Evolutionary conservation across 352 stramenopile genomes (phyloP), one percentile per base, ranked within the genome.

Genomic region (Pythium pectinolyticum): DNA sequence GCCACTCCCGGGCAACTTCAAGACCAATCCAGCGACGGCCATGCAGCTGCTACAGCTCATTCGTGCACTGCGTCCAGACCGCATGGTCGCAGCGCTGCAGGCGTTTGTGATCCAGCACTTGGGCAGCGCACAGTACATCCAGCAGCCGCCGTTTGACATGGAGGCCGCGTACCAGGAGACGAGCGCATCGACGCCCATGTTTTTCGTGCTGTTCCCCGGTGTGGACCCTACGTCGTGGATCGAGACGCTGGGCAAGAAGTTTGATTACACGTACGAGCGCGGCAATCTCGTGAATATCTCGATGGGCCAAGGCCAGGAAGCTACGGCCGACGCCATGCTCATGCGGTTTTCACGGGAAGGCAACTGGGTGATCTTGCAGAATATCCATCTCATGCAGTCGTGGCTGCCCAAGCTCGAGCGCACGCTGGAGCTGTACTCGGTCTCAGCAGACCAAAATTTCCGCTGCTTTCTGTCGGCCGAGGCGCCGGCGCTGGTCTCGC

Each of bases 381-480:
- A 98, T 49, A 92, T 93, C 30, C 86, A 98, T 63, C 66, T 98
- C 15, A 97, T 97, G 90, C 89, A 92, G 47, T 83, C 78, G 25
- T 98, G 90, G 92, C 59, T 97, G 12, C 84, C 84, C 0, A 82
- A 80, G 52, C 81, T 98, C 20, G 91, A 97, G 49, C 73, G 81
- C 11, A 78, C 88, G 5, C 54, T 94, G 2, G 81, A 94, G 41
- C 57, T 91, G 34, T 96, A 76, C 48, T 92, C 83, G 0, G 78
- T 88, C 7, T 80, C 89, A 1, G 89, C 88, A 5, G 94, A 98
- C 63, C 75, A 86, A 30, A 95, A 96, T 63, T 98, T 98, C 65
- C 87, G 94, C 7, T 98, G 94, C 61, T 98, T 98, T 45, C 67
- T 98, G 25, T 98, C 90, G 15, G 94, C 94, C 1, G 94, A 98